Base-by-base conservation (phyloP, 768 basidiomycete genomes). In the Russula lepida region DNA sequence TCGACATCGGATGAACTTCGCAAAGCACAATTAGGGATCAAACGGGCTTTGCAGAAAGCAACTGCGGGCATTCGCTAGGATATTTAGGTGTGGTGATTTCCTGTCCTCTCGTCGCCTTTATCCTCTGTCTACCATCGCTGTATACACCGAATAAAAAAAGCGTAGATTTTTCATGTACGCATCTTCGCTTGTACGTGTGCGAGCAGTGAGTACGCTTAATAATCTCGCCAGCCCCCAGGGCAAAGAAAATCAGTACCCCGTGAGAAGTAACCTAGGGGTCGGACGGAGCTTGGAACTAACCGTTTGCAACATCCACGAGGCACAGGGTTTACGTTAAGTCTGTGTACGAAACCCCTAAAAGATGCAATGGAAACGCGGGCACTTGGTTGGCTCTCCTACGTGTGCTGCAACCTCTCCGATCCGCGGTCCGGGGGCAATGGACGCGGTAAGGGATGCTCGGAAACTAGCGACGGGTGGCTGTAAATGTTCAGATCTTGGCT, bases 41-140 rank as follows among this genome's bases (percentile, higher is more conserved):
- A 95, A 80, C 88, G 95, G 71, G 90, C 95, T 64, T 82, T 99
- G 73, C 95, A 98, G 82, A 99, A 98, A 83, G 95, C 93, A 55
- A 92, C 90, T 56, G 88, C 91, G 69, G 88, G 90, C 65, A 84
- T 92, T 73, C 87, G 91, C 78, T 92, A 74, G 84, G 57, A 46
- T 61, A 21, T 50, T 35, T 37, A 19, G 48, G 12, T 8, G 28
- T 19, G 41, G 41, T 55, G 28, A 15, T 28, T 21, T 13, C 30
- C 17, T 35, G 63, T 37, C 47, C 27, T 47, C 13, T 60, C 59
- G 54, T 68, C 54, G 58, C 64, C 21, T 54, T 54, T 58, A 59
- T 68, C 54, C 60, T 63, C 58, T 64, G 64, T 60, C 65, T 58
- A 48, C 46, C 41, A 33, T 62, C 64, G 60, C 61, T 62, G 37